These are phyloP conservation scores for Amesomyces nigricolor DNA, from an alignment of 2,329 filamentous ascomycete genomes.

Conservation along the genomic window DNA sequence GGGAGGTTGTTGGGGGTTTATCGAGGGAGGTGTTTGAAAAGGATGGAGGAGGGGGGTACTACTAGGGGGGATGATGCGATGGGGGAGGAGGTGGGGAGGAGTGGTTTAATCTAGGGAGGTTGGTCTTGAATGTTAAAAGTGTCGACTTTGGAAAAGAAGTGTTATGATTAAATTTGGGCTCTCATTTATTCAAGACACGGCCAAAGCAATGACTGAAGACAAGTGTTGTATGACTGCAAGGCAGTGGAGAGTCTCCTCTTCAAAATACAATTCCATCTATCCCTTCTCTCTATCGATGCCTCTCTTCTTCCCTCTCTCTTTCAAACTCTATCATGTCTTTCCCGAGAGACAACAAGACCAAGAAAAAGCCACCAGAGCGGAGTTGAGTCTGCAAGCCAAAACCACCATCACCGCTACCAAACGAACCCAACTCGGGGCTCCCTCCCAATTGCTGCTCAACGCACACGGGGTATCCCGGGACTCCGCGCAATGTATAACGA, in stretches of 20 bases:
- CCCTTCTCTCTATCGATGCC: slow-evolving; percentile 14
- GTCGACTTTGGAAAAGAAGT: too few relatives aligned
- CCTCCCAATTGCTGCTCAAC: background rate
- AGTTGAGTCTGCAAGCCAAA: background rate
- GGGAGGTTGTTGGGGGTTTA: slow-evolving; percentile 39
- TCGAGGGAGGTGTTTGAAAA: slow-evolving; percentile 37
- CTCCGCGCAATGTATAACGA: background rate
- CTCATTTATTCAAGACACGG: background rate
- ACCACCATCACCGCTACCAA: background rate
- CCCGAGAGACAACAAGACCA: background rate
- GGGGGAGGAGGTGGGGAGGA: background rate
- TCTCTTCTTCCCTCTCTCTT: background rate
- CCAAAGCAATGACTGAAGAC: background rate
- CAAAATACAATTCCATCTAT: background rate
- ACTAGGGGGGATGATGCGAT: background rate
- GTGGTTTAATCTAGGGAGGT: background rate
- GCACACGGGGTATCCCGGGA: slow-evolving; percentile 11
- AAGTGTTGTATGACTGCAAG: background rate
- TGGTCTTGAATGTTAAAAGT: background rate
- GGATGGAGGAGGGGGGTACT: slow-evolving; percentile 7
- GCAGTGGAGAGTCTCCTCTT: slow-evolving; percentile 3
- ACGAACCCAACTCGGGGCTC: background rate
- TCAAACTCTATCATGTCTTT: background rate
- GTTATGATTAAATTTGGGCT: too few relatives aligned
- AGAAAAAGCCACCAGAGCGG: background rate